These are phyloP conservation scores for Pistacia vera DNA, from an alignment of 345 rosid species.

Conservation along the genomic window DNA sequence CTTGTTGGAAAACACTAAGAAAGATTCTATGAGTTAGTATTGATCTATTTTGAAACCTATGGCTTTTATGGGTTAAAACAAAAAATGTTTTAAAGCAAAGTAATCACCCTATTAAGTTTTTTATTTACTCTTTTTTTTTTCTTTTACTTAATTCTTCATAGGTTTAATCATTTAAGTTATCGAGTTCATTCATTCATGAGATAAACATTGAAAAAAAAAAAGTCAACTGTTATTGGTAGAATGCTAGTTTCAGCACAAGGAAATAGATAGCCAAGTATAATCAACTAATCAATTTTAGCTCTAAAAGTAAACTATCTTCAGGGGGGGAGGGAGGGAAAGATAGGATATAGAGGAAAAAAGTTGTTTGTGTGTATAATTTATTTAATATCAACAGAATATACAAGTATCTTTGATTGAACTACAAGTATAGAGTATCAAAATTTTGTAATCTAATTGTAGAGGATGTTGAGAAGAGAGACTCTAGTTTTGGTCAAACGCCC, in stretches of 20 bases:
- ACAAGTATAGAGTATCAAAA: background rate
- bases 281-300: background rate
- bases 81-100: too few relatives aligned
- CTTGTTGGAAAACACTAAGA: too few relatives aligned
- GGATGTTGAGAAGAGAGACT: conserved; percentile 47
- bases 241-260: background rate
- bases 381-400: background rate
- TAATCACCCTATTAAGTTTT: too few relatives aligned
- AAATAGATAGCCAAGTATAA: background rate
- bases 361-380: background rate
- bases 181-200: background rate
- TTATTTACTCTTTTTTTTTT: too few relatives aligned
- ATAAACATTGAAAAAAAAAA: too few relatives aligned
- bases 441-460: conserved; percentile 18
- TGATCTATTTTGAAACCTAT: too few relatives aligned
- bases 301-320: background rate
- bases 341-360: background rate
- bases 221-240: background rate
- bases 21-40: too few relatives aligned
- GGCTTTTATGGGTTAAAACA: too few relatives aligned
- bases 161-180: background rate
- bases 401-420: background rate
- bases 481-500: conserved; percentile 46
- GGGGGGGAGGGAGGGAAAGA: background rate
- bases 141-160: background rate